These are phyloP conservation scores for Hypomyces perniciosus DNA, from an alignment of 2,329 filamentous ascomycete species.

Conservation along the genomic window DNA sequence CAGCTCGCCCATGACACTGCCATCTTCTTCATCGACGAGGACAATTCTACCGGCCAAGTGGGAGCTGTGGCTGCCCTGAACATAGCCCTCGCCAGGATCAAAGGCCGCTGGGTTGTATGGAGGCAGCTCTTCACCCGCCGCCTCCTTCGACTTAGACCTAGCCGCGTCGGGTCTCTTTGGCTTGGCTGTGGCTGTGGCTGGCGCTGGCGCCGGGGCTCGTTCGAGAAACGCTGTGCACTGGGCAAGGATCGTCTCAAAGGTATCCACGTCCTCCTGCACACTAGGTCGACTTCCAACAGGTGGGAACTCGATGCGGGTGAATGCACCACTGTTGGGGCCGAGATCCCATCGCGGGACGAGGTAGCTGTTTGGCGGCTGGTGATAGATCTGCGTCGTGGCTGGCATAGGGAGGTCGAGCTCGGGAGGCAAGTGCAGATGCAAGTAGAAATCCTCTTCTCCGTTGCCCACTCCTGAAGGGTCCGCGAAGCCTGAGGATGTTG, in stretches of 20 bases:
- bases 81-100: slow-evolving; percentile 73
- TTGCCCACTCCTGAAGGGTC: slow-evolving; percentile 47
- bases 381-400: slow-evolving; percentile 94
- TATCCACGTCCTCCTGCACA: slow-evolving; percentile 87
- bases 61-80: slow-evolving; percentile 51
- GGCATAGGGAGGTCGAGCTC: slow-evolving; percentile 91
- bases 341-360: slow-evolving; percentile 94
- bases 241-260: slow-evolving; percentile 95
- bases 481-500: slow-evolving; percentile 70
- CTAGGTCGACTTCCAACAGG: slow-evolving; percentile 62
- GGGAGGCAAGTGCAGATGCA: slow-evolving; percentile 89
- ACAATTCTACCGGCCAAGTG: slow-evolving; percentile 68
- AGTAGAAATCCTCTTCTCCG: slow-evolving; percentile 87
- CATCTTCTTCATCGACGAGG: slow-evolving; percentile 90
- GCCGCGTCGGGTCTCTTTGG: slow-evolving; percentile 27
- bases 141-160: slow-evolving; percentile 35
- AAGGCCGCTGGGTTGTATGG: slow-evolving; percentile 79
- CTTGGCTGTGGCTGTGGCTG: slow-evolving; percentile 40
- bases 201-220: slow-evolving; percentile 54
- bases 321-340: slow-evolving; percentile 79
- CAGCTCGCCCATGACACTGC: slow-evolving; percentile 88
- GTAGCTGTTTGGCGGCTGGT: slow-evolving; percentile 88
- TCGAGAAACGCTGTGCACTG: slow-evolving; percentile 96
- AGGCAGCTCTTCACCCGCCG: slow-evolving; percentile 41
- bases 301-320: slow-evolving; percentile 90